phyloP scores from a whole-genome alignment of 352 stramenopile genomes.

The Globisporangium ultimum region DNA sequence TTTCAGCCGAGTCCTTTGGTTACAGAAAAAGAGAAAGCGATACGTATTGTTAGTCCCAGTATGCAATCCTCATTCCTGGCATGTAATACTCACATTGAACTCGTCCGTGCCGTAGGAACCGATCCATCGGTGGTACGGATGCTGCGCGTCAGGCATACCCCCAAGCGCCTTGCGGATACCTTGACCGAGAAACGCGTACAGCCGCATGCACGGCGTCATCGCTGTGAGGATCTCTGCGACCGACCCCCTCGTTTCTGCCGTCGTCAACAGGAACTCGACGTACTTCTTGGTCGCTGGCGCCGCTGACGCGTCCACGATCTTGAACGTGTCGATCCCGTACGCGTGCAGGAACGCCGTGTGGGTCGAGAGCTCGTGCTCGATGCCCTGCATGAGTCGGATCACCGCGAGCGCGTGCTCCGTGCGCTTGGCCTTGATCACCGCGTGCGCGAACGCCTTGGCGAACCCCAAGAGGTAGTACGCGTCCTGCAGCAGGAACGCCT shows the following conservation, averaged over 20 bases:
- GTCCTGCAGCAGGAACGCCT: slow-evolving; percentile 53
- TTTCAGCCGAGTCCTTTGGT: slow-evolving; percentile 17
- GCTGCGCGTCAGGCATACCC: neutral
- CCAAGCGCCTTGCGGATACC: slow-evolving; percentile 20
- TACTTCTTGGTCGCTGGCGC: slow-evolving; percentile 38
- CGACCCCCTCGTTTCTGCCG: slow-evolving; percentile 24
- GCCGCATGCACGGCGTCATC: slow-evolving; percentile 49
- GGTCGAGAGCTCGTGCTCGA: slow-evolving; percentile 42
- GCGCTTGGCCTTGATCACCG: slow-evolving; percentile 36
- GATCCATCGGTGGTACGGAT: slow-evolving; percentile 49
- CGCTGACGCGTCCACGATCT: slow-evolving; percentile 20
- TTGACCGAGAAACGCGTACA: slow-evolving; percentile 48
- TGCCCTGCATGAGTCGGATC: slow-evolving; percentile 37
- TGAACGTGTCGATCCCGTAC: slow-evolving; percentile 38
- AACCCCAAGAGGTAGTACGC: slow-evolving; percentile 54
- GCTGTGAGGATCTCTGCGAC: slow-evolving; percentile 43
- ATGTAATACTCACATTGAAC: slow-evolving; percentile 25
- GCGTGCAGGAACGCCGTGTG: slow-evolving; percentile 47
- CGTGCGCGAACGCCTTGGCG: slow-evolving; percentile 43
- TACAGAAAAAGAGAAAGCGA: neutral
- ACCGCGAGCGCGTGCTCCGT: slow-evolving; percentile 31
- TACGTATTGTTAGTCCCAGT: neutral
- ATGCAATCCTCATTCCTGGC: no score
- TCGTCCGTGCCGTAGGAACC: slow-evolving; percentile 35
- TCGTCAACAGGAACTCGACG: slow-evolving; percentile 45